Base-by-base conservation (phyloP, 2,329 filamentous ascomycete genomes). In the Peltaster fructicola region DNA sequence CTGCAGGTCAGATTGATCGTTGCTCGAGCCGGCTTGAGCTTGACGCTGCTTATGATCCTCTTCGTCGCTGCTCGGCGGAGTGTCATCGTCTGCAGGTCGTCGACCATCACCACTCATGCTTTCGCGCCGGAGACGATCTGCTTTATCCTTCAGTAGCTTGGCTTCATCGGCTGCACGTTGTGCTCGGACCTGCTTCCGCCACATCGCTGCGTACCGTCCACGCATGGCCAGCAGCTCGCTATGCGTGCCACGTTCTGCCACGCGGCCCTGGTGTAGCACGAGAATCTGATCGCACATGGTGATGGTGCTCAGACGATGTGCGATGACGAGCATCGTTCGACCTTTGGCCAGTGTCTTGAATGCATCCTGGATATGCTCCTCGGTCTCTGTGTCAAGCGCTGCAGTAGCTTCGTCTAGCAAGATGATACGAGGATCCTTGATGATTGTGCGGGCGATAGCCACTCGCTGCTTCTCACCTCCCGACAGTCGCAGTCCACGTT, bases 401-500 rank as follows among this genome's bases (percentile, higher is more conserved):
- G 84, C 85, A 2, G 82, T 93, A 8, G 84, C 84, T 52, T 93
- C 84, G 47, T 93, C 84, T 18, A 93, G 61, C 54, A 93, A 75
- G 44, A 92, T 91, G 43, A 93, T 84, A 25, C 75, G 73, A 2
- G 84, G 82, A 38, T 91, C 71, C 53, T 93, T 93, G 37, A 93
- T 63, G 35, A 93, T 88, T 1, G 84, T 91, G 26, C 84, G 73
- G 11, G 84, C 84, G 50, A 93, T 92, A 3, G 84, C 84, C 23
- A 93, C 80, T 25, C 84, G 73, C 50, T 93, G 84, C 50, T 91
- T 90, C 52, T 93, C 84, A 25, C 84, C 84, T 30, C 84, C 84
- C 32, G 80, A 90, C 3, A 92, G 61, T 25, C 81, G 72, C 23
- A 92, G 61, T 15, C 84, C 84, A 31, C 84, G 74, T 51, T 92